Conservation (phyloP, 306 rosid species). For the Senna siamea region DNA sequence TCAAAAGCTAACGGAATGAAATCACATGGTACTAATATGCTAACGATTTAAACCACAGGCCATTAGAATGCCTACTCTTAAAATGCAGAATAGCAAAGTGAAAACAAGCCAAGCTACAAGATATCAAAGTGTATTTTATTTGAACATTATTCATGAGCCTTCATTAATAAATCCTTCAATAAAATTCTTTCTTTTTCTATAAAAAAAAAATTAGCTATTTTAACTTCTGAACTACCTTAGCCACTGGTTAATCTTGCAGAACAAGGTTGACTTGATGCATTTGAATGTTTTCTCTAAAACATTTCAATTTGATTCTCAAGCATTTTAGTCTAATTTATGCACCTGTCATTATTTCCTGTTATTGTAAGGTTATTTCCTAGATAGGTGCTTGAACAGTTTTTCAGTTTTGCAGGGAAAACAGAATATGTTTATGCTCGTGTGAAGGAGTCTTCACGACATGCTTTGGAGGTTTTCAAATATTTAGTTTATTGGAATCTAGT, state of each 20-base stretch:
- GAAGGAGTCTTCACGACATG: conserved; percentile 72
- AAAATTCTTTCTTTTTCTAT: too few species aligned
- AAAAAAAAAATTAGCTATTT: neutral
- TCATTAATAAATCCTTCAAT: too few species aligned
- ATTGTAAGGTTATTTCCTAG: conserved; percentile 2
- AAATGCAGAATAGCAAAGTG: too few species aligned
- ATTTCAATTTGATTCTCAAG: conserved; percentile 33
- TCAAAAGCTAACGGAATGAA: too few species aligned
- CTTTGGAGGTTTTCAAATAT: conserved; percentile 67
- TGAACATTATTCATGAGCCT: too few species aligned
- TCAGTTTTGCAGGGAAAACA: conserved; percentile 76
- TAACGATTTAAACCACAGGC: too few species aligned
- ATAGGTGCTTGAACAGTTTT: conserved; percentile 39
- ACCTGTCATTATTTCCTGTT: neutral
- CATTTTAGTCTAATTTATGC: conserved; percentile 23
- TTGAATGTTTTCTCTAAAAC: neutral
- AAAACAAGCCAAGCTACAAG: too few species aligned
- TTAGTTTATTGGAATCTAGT: conserved; percentile 23
- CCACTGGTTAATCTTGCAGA: conserved; percentile 17
- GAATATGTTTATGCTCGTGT: conserved; percentile 81
- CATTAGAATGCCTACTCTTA: too few species aligned
- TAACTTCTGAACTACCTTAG: neutral
- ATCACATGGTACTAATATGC: too few species aligned
- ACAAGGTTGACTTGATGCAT: conserved; percentile 13
- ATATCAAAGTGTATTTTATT: too few species aligned